Conservation (phyloP, 2,329 filamentous ascomycete genomes). For the Diaporthe vexans region DNA sequence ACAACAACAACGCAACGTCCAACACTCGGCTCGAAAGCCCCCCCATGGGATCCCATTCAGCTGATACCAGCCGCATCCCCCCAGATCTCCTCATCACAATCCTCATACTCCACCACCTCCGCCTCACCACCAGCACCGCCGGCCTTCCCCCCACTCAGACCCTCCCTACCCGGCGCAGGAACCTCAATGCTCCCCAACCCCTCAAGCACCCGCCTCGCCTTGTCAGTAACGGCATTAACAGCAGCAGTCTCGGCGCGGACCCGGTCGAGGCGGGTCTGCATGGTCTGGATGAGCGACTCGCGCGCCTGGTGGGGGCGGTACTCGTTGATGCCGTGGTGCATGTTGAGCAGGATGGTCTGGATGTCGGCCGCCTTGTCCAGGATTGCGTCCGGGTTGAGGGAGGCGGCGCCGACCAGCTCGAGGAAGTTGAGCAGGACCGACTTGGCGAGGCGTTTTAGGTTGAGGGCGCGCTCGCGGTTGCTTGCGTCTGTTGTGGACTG, state of each 20-base stretch:
- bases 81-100: too few species aligned
- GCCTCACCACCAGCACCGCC: too few species aligned
- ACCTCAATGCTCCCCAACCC: conserved; percentile 71
- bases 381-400: conserved; percentile 73
- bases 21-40: too few species aligned
- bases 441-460: conserved; percentile 84
- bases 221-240: conserved; percentile 76
- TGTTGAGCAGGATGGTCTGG: conserved; percentile 87
- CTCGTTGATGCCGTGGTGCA: conserved; percentile 93
- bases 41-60: too few species aligned
- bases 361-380: conserved; percentile 83
- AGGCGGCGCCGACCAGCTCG: conserved; percentile 81
- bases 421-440: conserved; percentile 91
- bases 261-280: conserved; percentile 85
- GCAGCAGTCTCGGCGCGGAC: conserved; percentile 80
- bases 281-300: conserved; percentile 87
- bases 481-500: conserved; percentile 60
- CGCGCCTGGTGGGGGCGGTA: conserved; percentile 94
- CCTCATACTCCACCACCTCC: too few species aligned
- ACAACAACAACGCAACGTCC: too few species aligned
- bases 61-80: too few species aligned
- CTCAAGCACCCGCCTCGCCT: conserved; percentile 80
- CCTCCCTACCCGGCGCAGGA: conserved; percentile 32
- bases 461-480: conserved; percentile 73
- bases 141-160: not conserved